Evolutionary conservation across 2,329 filamentous ascomycete species (phyloP), one percentile per base, ranked within the genome.

Genomic region (Cladosporium phlei): DNA sequence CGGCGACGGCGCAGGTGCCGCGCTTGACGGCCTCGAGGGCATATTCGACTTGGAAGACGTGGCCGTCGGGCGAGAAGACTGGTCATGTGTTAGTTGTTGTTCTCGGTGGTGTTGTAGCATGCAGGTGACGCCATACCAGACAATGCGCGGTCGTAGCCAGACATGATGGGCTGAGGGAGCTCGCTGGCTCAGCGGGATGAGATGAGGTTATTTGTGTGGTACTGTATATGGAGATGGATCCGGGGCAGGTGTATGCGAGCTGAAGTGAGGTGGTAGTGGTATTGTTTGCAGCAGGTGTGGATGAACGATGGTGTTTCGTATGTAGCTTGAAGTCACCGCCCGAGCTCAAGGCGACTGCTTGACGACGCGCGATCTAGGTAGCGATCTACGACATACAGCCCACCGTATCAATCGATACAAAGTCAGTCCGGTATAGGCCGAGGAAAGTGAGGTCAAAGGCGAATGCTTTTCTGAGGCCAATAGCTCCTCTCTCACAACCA

Each of bases 21-120:
- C 93, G 77, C 79, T 98, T 98, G 59, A 98, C 93, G 58, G 93
- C 93, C 75, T 98, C 93, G 59, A 95, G 86, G 47, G 93, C 93
- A 80, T 98, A 98, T 79, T 98, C 93, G 64, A 98, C 93, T 73
- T 98, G 93, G 75, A 98, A 98, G 63, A 98, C 93, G 76, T 98
- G 93, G 72, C 93, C 93, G 74, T 98, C 93, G 64, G 93, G 93
- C 80, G 91, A 97, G 65, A 96, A 96, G 68, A 95, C 90, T 95
- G 61, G 9, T 5, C 16, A 9, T 45, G 16, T 14, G 34, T 46
- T 25, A 46, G 34, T 39, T 7, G 19, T 4, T 37, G 19, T 20
- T 25, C 6, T 5, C 2, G 21, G 19, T 54, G 55, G 5, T 22
- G n/a, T 16, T 14, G 24, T 22, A 14, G 17, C 20, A 21, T 35